Evolutionary conservation across 352 stramenopile genomes (phyloP).

Genomic region (Phytophthora syringae): DNA sequence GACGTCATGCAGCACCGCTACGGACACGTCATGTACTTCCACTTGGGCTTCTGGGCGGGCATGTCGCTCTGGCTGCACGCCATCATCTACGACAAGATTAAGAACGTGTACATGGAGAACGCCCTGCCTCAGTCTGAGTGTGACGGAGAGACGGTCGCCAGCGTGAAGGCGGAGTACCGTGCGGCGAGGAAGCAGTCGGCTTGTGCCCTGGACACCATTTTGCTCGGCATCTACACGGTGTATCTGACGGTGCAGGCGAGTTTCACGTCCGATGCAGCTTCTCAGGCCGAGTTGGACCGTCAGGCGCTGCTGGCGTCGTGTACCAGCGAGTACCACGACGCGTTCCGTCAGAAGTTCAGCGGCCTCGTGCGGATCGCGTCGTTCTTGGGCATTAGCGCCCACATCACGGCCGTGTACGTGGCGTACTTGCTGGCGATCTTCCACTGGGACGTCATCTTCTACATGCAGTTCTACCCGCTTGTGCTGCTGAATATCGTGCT

Average conservation of each 20-base stretch:
- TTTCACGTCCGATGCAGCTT: conserved; percentile 72
- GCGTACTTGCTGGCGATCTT: conserved; percentile 74
- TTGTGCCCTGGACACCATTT: conserved; percentile 65
- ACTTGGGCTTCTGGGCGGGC: conserved; percentile 58
- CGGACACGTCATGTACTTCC: conserved; percentile 51
- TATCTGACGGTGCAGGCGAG: conserved; percentile 71
- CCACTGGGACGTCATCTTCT: conserved; percentile 77
- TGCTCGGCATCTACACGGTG: conserved; percentile 82
- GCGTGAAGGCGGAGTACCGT: conserved; percentile 71
- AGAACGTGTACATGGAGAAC: conserved; percentile 91
- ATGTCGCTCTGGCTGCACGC: conserved; percentile 84
- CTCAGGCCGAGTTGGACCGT: conserved; percentile 63
- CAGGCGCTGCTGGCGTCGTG: conserved; percentile 67
- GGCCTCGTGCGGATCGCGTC: conserved; percentile 74
- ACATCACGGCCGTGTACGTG: conserved; percentile 76
- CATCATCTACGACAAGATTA: conserved; percentile 88
- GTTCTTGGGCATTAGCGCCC: conserved; percentile 84
- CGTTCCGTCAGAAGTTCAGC: conserved; percentile 65
- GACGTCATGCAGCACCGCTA: conserved; percentile 66
- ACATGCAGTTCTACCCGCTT: conserved; percentile 81
- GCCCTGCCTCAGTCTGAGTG: conserved; percentile 78
- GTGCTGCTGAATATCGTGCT: conserved; percentile 73
- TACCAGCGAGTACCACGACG: conserved; percentile 63
- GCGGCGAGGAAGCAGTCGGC: conserved; percentile 69
- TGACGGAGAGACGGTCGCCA: conserved; percentile 83